phyloP scores from a whole-genome alignment of 108 stramenopile genomes.

The Nitzschia sp. region DNA sequence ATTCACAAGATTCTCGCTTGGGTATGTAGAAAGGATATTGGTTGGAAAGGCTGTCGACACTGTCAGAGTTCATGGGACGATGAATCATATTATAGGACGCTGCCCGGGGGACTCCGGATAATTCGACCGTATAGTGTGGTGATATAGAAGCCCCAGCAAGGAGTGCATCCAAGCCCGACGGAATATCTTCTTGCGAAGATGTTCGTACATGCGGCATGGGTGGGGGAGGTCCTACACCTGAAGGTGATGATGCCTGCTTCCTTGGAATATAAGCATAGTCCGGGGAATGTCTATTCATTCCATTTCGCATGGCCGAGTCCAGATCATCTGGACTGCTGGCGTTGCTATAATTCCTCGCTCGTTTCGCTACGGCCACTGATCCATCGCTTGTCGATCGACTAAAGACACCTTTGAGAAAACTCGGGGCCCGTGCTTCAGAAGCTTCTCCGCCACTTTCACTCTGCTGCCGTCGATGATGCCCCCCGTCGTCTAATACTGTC shows the following conservation, averaged over 20 bases:
- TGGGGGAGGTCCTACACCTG: neutral
- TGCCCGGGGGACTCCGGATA: neutral
- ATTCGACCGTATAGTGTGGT: neutral
- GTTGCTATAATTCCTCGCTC: neutral
- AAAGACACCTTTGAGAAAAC: neutral
- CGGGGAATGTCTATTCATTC: neutral
- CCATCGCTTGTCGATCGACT: conserved; percentile 1
- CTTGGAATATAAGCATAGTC: neutral
- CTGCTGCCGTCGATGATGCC: no score
- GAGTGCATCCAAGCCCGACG: neutral
- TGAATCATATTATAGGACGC: neutral
- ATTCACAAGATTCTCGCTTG: neutral
- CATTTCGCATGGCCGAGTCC: conserved; percentile 11
- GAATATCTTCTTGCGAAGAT: neutral
- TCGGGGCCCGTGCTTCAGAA: no score
- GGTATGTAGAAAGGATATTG: neutral
- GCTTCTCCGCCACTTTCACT: no score
- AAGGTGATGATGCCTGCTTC: neutral
- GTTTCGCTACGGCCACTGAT: neutral
- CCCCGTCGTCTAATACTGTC: no score
- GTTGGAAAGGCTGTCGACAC: neutral
- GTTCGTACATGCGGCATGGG: neutral
- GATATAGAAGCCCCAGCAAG: neutral
- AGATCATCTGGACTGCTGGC: conserved; percentile 12
- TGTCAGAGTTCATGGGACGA: neutral